Percentiles rank a stretch among this genome's conserved stretches.
Evolutionary conservation across 139 green algal species (phyloP).

Genomic region (Tetratostichococcus sp.): DNA sequence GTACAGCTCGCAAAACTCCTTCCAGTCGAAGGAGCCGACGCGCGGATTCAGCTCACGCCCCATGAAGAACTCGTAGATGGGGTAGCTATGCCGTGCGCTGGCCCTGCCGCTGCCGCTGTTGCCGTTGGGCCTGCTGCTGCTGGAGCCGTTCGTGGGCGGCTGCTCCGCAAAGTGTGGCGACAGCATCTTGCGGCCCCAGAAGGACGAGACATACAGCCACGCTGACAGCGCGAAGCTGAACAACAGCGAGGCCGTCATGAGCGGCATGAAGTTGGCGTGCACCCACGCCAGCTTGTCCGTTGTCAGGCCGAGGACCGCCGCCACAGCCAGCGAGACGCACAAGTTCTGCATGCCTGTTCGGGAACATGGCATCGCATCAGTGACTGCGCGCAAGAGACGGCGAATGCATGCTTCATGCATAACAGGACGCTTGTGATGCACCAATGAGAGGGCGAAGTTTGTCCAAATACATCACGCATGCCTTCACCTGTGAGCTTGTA

Average conservation of each 20-base stretch:
- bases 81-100: conserved; percentile 5
- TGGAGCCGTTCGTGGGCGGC: too few species aligned
- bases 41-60: conserved; percentile 87
- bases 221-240: conserved; percentile 50
- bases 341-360: conserved; percentile 63
- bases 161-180: conserved; percentile 2
- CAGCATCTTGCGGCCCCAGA: conserved; percentile 28
- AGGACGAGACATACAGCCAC: conserved; percentile 6
- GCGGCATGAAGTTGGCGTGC: conserved; percentile 71
- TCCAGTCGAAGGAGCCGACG: conserved; percentile 70
- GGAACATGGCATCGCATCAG: too few species aligned
- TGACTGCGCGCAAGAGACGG: too few species aligned
- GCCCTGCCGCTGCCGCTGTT: conserved; percentile 38
- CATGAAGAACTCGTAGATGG: conserved; percentile 90
- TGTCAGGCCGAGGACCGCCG: conserved; percentile 46
- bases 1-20: conserved; percentile 93
- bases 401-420: too few species aligned
- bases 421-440: too few species aligned
- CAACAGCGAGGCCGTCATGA: conserved; percentile 65
- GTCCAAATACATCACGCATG: background rate
- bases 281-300: conserved; percentile 56
- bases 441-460: too few species aligned
- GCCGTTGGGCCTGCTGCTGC: too few species aligned
- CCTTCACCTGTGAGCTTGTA: conserved; percentile 85
- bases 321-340: conserved; percentile 27